phyloP scores from a whole-genome alignment of 768 basidiomycete species.

The Guyanaporus albipodus region DNA sequence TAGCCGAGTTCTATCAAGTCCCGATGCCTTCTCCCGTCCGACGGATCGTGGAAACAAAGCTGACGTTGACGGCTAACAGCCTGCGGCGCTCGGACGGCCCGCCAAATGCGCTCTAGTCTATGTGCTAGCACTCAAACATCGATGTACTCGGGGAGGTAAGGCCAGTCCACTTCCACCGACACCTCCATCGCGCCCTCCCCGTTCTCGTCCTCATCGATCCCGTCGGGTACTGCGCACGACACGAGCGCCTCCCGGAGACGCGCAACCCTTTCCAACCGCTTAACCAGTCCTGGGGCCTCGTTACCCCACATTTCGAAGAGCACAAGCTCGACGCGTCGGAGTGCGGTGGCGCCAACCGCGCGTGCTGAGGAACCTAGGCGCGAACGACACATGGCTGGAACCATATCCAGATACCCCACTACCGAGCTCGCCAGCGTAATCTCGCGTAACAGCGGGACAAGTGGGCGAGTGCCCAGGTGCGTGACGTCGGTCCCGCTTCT shows the following conservation, averaged over 20 bases:
- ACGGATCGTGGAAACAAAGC: constrained; percentile 4
- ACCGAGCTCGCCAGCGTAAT: constrained; percentile 16
- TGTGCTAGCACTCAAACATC: too few relatives aligned
- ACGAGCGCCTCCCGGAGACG: neutral
- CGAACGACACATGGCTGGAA: constrained; percentile 9
- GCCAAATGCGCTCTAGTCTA: too few relatives aligned
- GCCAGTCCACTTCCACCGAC: constrained; percentile 5
- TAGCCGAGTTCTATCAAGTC: neutral
- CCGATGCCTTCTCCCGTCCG: neutral
- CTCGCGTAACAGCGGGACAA: constrained; percentile 10
- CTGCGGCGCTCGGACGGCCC: too few relatives aligned
- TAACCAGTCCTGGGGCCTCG: neutral
- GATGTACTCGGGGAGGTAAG: constrained; percentile 13
- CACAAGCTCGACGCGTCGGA: constrained; percentile 6
- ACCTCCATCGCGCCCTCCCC: neutral
- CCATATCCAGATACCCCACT: constrained; percentile 4
- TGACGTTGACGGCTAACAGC: too few relatives aligned
- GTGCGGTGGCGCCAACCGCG: neutral
- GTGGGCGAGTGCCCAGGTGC: neutral
- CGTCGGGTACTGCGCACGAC: neutral
- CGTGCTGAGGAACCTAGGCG: constrained; percentile 3
- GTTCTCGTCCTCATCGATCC: neutral
- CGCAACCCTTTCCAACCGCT: neutral
- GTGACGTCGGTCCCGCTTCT: too few relatives aligned
- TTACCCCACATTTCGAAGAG: constrained; percentile 13